Evolutionary conservation across 106 monocot species (phyloP), one percentile per base, ranked within the genome.

Genomic region (Amphibolis antarctica): DNA sequence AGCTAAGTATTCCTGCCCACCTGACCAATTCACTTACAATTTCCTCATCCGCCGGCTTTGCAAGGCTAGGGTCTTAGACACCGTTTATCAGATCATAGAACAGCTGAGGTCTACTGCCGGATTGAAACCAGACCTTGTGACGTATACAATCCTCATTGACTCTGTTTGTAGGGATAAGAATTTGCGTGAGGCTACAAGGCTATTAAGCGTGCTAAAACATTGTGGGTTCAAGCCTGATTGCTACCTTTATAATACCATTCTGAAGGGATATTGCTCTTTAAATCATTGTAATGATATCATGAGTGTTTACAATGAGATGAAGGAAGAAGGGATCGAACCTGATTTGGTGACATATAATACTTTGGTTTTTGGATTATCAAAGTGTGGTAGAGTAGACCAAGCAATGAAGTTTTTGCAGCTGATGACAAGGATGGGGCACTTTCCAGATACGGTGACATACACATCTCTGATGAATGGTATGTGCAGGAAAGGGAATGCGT

Each of bases 281-380:
- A 79, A 77, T 19, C 76, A 81, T 43, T 79, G 74, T 51, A 78
- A 71, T 19, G 96, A 82, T 44, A 83, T 98, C 25, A 84, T 98
- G 78, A 80, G 66, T 36, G 84, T 98, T 0, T 87, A 87, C 64
- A 87, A 87, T 62, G 78, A 67, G 76, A 98, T 98, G 96, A 86
- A 71, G 78, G 84, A 82, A 15, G 90, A 90, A 46, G 90, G 87
- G 0, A 72, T 98, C 0, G 84, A 90, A 64, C 96, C 96, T 1
- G 96, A 98, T 23, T 48, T 98, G 28, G 90, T 98, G 2, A 98
- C 90, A 0, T 98, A 90, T 46, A 98, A 90, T 5, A 98, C 90
- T 0, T 73, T 98, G 22, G 50, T 98, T 4, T 91, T 67, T 52
- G 96, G 96, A 46, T 76, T 98, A 1, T 84, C 96, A 0, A 90